Conservation (phyloP, 805 yeast genomes). For the Candida takata region DNA sequence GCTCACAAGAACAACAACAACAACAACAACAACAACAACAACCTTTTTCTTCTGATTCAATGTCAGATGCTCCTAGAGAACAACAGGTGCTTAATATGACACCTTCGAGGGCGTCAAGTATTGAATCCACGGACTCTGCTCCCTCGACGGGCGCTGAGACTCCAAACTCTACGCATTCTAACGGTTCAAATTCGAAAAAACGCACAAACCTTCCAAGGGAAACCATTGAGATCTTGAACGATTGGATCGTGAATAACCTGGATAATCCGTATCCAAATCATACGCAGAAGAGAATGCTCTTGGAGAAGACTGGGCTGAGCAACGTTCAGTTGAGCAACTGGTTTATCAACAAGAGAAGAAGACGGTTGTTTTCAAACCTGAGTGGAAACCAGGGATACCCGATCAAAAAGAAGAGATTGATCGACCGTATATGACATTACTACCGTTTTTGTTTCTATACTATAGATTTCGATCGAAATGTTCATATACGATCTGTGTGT, state of each 20-base stretch:
- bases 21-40: no score
- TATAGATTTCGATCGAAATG: no score
- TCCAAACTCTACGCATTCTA: constrained; percentile 1
- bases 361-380: constrained; percentile 42
- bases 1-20: no score
- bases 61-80: no score
- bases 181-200: constrained; percentile 25
- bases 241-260: constrained; percentile 69
- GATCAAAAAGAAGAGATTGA: constrained; percentile 26
- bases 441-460: no score
- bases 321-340: constrained; percentile 79
- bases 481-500: no score
- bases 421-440: constrained; percentile 17
- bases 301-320: constrained; percentile 68
- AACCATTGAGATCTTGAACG: constrained; percentile 62
- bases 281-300: constrained; percentile 62
- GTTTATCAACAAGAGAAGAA: constrained; percentile 82
- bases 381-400: constrained; percentile 27
- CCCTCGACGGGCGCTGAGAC: constrained; percentile 6
- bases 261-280: constrained; percentile 83
- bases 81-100: no score
- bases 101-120: constrained; percentile 13
- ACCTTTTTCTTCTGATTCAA: no score
- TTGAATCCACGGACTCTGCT: constrained; percentile 14
- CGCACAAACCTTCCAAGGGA: constrained; percentile 76